Evolutionary conservation across 306 rosid genomes (phyloP).

Genomic region (Corylus americana): DNA sequence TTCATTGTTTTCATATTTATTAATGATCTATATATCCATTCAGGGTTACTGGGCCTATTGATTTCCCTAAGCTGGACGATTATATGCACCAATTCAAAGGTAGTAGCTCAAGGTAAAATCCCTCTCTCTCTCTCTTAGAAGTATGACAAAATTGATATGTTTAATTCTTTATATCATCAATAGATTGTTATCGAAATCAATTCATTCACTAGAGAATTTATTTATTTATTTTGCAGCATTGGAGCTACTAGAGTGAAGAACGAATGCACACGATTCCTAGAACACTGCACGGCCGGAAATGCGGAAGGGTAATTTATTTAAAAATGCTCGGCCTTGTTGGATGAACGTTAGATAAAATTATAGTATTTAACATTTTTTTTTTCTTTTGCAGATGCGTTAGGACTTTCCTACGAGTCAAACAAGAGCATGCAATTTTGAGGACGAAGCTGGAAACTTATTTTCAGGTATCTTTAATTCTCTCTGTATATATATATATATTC

Average conservation of each 20-base stretch:
- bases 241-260: conserved; percentile 78
- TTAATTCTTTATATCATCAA: no score
- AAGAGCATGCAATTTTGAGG: conserved; percentile 61
- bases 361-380: no score
- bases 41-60: conserved; percentile 48
- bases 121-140: no score
- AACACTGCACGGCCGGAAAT: conserved; percentile 60
- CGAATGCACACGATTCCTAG: conserved; percentile 57
- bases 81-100: conserved; percentile 85
- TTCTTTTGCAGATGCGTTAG: conserved; percentile 52
- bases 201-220: background rate
- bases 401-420: conserved; percentile 62
- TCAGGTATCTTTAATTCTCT: conserved; percentile 40
- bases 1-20: background rate
- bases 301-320: conserved; percentile 53
- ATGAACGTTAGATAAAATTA: no score
- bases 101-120: conserved; percentile 65
- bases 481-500: background rate
- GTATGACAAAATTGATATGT: background rate
- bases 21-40: background rate
- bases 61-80: conserved; percentile 57
- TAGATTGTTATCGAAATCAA: no score
- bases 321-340: no score
- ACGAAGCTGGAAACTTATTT: conserved; percentile 64
- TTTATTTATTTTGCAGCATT: conserved; percentile 42